These are phyloP conservation scores for Podospora didyma DNA, from an alignment of 495 filamentous ascomycete genomes.

Conservation along the genomic window DNA sequence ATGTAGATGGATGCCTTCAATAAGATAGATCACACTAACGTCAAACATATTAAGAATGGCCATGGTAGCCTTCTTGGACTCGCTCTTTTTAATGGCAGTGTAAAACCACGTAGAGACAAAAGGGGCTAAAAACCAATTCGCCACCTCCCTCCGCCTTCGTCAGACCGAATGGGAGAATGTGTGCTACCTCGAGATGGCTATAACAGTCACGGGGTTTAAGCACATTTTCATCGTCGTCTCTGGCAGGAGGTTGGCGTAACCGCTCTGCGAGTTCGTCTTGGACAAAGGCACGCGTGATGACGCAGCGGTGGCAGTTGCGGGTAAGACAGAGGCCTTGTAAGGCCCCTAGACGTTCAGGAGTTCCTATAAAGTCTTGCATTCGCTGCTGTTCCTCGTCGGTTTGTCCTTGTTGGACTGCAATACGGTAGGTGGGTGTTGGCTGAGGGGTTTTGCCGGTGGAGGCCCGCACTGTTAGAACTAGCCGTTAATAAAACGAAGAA, in stretches of 20 bases:
- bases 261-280: background rate
- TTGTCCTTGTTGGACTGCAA: slow-evolving; percentile 9
- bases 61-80: slow-evolving; percentile 16
- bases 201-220: background rate
- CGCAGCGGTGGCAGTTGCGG: slow-evolving; percentile 18
- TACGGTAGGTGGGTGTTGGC: slow-evolving; percentile 16
- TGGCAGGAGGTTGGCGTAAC: background rate
- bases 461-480: slow-evolving; percentile 15
- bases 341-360: slow-evolving; percentile 6
- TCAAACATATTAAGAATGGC: slow-evolving; percentile 19
- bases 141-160: slow-evolving; percentile 2
- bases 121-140: slow-evolving; percentile 12
- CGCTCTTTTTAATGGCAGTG: background rate
- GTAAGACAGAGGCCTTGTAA: slow-evolving; percentile 13
- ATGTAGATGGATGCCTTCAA: slow-evolving; percentile 14
- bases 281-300: slow-evolving; percentile 12
- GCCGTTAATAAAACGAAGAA: background rate
- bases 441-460: slow-evolving; percentile 19
- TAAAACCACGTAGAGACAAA: background rate
- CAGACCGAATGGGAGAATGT: slow-evolving; percentile 13
- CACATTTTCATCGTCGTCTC: slow-evolving; percentile 14
- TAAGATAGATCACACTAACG: slow-evolving; percentile 11
- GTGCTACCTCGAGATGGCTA: slow-evolving; percentile 11
- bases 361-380: slow-evolving; percentile 13
- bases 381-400: slow-evolving; percentile 5